phyloP scores from a whole-genome alignment of 2,329 filamentous ascomycete genomes.

The Aspergillus udagawae region DNA sequence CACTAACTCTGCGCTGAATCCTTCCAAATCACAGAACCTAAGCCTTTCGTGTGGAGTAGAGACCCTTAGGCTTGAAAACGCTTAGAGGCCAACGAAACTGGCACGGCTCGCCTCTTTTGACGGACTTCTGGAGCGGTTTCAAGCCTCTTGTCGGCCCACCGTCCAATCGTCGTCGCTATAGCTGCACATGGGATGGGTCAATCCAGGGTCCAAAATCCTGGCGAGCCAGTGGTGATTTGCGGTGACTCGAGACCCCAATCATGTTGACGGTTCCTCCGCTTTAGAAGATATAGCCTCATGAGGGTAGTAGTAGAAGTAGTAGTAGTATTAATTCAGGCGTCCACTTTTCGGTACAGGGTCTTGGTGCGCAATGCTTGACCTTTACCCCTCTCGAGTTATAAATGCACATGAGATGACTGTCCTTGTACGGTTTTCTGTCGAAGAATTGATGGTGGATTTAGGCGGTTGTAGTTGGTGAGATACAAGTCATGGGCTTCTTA shows the following conservation, averaged over 20 bases:
- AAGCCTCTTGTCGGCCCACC: background rate
- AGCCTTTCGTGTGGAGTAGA: background rate
- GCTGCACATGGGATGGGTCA: background rate
- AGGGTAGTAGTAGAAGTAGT: too few relatives aligned
- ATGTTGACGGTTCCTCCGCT: background rate
- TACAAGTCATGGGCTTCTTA: background rate
- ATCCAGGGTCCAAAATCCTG: background rate
- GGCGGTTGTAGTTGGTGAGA: background rate
- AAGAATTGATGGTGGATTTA: background rate
- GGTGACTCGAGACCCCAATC: background rate
- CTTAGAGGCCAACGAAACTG: background rate
- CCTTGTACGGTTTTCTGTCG: background rate
- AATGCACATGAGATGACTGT: background rate
- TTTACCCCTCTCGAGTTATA: background rate
- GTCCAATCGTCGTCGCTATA: background rate
- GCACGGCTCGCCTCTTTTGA: background rate
- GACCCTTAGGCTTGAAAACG: background rate
- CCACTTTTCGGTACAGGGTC: too few relatives aligned
- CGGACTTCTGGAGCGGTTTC: background rate
- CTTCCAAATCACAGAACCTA: background rate
- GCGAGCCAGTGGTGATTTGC: background rate
- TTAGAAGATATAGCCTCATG: too few relatives aligned
- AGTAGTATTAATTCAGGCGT: too few relatives aligned
- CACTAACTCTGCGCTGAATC: background rate
- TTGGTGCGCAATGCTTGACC: background rate